These are phyloP conservation scores for Hypholoma sublateritium DNA, from an alignment of 768 basidiomycete species.

Conservation along the genomic window DNA sequence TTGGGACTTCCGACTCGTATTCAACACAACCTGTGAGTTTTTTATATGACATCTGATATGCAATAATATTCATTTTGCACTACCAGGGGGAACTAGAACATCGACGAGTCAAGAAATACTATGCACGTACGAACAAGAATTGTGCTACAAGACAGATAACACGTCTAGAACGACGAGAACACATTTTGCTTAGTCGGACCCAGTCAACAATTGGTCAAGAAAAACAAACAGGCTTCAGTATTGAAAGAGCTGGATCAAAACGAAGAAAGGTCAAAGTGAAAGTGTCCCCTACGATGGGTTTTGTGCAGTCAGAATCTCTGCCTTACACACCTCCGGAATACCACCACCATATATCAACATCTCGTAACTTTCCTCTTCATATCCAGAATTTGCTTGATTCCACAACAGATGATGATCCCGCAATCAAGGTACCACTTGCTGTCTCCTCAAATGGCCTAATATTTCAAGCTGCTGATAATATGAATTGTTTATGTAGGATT, in stretches of 20 bases:
- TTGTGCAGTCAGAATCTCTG: no score
- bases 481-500: neutral
- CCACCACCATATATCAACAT: no score
- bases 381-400: neutral
- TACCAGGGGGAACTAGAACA: conserved; percentile 17
- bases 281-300: conserved; percentile 3
- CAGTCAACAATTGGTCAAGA: no score
- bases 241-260: neutral
- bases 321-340: no score
- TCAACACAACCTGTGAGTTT: conserved; percentile 30
- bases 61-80: no score
- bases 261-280: neutral
- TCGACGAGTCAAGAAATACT: no score
- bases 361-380: neutral
- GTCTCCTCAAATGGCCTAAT: neutral
- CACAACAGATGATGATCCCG: neutral
- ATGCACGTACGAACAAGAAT: no score
- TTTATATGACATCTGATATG: neutral
- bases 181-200: neutral
- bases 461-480: neutral
- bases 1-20: conserved; percentile 35
- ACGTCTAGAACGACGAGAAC: conserved; percentile 4
- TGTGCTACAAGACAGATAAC: no score
- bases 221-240: no score
- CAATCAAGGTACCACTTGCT: neutral